Percentiles rank a stretch among this genome's conserved stretches.
These are phyloP conservation scores for Hysterangium stoloniferum DNA, from an alignment of 768 basidiomycete species.

Conservation along the genomic window DNA sequence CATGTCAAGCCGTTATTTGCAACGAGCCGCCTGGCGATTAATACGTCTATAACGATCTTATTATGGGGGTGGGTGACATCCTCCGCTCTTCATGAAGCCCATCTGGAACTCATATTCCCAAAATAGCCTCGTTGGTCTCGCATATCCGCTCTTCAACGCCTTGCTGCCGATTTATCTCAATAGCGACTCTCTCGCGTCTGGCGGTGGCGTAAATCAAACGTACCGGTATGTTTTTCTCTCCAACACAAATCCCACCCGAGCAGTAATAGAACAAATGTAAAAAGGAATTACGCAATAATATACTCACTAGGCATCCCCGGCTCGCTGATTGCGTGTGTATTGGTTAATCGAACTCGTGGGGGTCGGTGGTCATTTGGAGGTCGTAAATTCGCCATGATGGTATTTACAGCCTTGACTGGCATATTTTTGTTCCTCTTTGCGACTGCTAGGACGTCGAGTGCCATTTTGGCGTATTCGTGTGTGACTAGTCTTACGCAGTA, in stretches of 20 bases:
- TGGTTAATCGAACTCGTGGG: conserved; percentile 35
- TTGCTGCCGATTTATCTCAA: conserved; percentile 43
- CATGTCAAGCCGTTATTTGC: conserved; percentile 44
- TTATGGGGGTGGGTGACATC: conserved; percentile 38
- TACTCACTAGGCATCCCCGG: conserved; percentile 40
- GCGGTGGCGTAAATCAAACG: neutral
- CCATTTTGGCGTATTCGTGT: conserved; percentile 40
- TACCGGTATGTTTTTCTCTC: neutral
- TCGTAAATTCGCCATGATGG: conserved; percentile 37
- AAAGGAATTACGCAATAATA: conserved; percentile 32
- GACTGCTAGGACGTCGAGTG: conserved; percentile 32
- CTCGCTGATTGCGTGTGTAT: conserved; percentile 35
- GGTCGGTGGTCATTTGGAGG: conserved; percentile 32
- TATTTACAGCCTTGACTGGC: conserved; percentile 36
- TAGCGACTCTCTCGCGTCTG: neutral
- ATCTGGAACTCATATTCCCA: neutral
- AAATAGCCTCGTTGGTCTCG: conserved; percentile 39
- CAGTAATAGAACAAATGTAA: too few relatives aligned
- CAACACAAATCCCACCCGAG: conserved; percentile 17
- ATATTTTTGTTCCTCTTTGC: conserved; percentile 47
- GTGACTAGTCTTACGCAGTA: conserved; percentile 34
- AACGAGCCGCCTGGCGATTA: conserved; percentile 33
- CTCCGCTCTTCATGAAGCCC: neutral
- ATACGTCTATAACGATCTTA: conserved; percentile 39
- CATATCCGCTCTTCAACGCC: conserved; percentile 43